Conservation (phyloP, 352 stramenopile species). For the Phytophthora pisi region DNA sequence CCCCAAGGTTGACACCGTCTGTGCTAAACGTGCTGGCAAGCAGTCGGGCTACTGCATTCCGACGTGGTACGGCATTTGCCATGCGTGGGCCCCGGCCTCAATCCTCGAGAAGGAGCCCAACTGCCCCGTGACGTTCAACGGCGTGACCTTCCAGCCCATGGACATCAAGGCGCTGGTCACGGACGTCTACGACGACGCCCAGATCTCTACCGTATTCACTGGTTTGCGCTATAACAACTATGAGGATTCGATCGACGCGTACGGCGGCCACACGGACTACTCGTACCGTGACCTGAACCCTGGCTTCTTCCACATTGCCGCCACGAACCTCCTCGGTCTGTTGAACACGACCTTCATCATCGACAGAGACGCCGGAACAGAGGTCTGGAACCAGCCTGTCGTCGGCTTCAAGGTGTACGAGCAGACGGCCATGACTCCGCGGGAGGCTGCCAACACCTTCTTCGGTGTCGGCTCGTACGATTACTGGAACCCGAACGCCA, state of each 20-base stretch:
- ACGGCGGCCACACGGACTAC: conserved; percentile 35
- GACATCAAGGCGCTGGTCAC: conserved; percentile 45
- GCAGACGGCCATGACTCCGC: conserved; percentile 23
- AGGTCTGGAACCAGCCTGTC: conserved; percentile 58
- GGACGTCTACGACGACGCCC: conserved; percentile 32
- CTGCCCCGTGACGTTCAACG: conserved; percentile 39
- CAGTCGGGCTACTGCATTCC: conserved; percentile 34
- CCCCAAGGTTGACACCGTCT: conserved; percentile 25
- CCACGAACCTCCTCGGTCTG: conserved; percentile 41
- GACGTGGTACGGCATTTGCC: conserved; percentile 39
- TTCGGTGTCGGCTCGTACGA: conserved; percentile 33
- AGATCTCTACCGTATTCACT: conserved; percentile 27
- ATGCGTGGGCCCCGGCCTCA: conserved; percentile 35
- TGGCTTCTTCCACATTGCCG: conserved; percentile 43
- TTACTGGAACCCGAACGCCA: conserved; percentile 36
- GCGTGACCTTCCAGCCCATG: conserved; percentile 41
- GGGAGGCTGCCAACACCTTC: conserved; percentile 29
- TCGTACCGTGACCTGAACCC: conserved; percentile 45
- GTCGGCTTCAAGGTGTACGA: conserved; percentile 39
- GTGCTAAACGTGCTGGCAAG: conserved; percentile 24
- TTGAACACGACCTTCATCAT: conserved; percentile 44
- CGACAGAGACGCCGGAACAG: conserved; percentile 29
- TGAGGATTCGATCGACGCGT: conserved; percentile 29
- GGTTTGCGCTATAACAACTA: conserved; percentile 31
- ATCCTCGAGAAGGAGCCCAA: conserved; percentile 38